Evolutionary conservation across 192 early-diverging fungal species (phyloP).

Genomic region (Dimargaris verticillata): DNA sequence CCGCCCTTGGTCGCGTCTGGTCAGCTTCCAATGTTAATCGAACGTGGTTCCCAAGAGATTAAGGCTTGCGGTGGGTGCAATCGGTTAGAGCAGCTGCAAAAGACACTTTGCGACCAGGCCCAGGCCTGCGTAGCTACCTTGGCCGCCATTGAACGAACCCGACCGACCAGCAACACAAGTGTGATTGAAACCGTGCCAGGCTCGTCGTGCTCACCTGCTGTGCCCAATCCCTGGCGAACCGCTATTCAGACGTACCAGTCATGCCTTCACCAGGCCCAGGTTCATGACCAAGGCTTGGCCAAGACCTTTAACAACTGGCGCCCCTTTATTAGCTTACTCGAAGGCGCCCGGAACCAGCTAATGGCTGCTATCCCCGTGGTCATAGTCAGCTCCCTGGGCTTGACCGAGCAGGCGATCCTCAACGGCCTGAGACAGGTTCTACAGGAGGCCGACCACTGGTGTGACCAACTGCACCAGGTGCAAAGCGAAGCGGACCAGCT

Average conservation of each 20-base stretch:
- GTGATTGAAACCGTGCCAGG: not conserved
- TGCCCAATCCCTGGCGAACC: not conserved
- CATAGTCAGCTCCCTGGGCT: not conserved
- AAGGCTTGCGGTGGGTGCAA: not conserved
- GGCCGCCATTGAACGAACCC: not conserved
- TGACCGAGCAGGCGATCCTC: not conserved
- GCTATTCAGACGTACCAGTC: not conserved
- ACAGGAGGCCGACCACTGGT: not conserved
- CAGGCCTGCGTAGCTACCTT: not conserved
- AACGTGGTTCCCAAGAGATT: not conserved
- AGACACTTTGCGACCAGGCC: not conserved
- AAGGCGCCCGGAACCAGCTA: not conserved
- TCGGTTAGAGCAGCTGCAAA: not conserved
- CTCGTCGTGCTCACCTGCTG: not conserved
- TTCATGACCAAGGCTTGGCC: not conserved
- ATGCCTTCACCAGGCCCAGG: not conserved
- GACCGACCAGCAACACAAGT: not conserved
- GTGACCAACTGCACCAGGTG: not conserved
- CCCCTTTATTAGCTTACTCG: conserved; percentile 1
- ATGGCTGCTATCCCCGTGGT: not conserved
- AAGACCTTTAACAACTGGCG: not conserved
- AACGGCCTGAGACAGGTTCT: not conserved
- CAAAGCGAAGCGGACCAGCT: not conserved
- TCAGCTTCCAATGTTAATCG: not conserved
- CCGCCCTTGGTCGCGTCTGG: not conserved